Base-by-base conservation (phyloP, 2,329 filamentous ascomycete species). In the Exophiala bonariae region DNA sequence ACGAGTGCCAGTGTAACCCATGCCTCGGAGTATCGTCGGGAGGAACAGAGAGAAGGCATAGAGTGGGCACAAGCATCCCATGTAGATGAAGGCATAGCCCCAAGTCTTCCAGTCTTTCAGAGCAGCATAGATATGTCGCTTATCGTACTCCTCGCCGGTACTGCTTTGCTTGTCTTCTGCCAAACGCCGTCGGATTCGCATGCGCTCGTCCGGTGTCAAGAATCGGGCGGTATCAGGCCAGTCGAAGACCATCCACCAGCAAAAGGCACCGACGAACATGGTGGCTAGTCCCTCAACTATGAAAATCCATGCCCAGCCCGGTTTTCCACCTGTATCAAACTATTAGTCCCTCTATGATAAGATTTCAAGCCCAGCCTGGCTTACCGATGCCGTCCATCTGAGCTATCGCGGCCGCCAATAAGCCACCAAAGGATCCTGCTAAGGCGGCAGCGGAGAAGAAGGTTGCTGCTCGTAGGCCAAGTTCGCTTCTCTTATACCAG, bases 1-100 rank as follows among this genome's bases (percentile, higher is more conserved):
- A 37, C 70, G 62, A n/a, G 83, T 68, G 42, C 78, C 74, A n/a
- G 76, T 62, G 55, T 75, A 79, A 2, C 75, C 75, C 1, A 79
- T 61, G 0, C 80, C 80, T 3, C 74, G 74, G 43, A 85, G 80
- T 45, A 87, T 58, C 5, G 50, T 56, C 0, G 85, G 85, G 0
- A 85, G 75, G 63, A 75, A 86, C 70, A 66, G 69, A 10, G 78
- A 81, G 42, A 85, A 68, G 37, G 76, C 79, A 1, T 78, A 78
- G 56, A 83, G 82, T 0, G 79, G 78, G 3, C 73, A 72, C 2
- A 76, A 73, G 28, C 75, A 74, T 7, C 73, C 72, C 45, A 77
- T 76, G 52, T 76, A 76, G 2, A 77, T 63, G 69, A 75, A 30
- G 20, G 58, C 52, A 47, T 22, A 13, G 2, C 68, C 70, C 59